A percentile compares a stretch with the other conserved stretches of the same genome.
phyloP scores from a whole-genome alignment of 2,329 filamentous ascomycete species.

The Coniochaeta sp. region DNA sequence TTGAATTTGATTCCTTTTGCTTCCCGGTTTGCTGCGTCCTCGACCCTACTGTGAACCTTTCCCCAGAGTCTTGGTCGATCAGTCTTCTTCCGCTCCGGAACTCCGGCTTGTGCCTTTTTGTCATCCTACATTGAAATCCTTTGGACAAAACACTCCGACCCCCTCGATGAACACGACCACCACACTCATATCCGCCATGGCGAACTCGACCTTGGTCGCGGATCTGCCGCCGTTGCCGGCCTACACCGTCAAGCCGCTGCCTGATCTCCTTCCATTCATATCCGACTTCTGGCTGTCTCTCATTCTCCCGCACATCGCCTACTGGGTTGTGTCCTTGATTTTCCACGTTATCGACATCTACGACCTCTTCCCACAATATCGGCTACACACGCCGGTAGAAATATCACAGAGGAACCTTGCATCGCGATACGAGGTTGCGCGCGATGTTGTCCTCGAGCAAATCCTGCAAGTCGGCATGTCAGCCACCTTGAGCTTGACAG shows the following conservation, averaged over 20 bases:
- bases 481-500: constrained; percentile 59
- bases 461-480: constrained; percentile 75
- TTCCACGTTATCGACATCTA: constrained; percentile 84
- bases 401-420: constrained; percentile 82
- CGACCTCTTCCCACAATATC: constrained; percentile 84
- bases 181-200: constrained; percentile 25
- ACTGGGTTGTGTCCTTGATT: constrained; percentile 79
- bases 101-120: background rate
- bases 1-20: background rate
- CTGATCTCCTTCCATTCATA: constrained; percentile 67
- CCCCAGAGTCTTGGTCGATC: background rate
- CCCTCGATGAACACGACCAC: background rate
- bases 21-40: background rate
- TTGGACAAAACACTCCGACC: background rate
- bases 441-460: constrained; percentile 89
- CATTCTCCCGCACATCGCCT: constrained; percentile 69
- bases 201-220: constrained; percentile 46
- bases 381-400: constrained; percentile 90
- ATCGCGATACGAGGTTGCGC: constrained; percentile 73
- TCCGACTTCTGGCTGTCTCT: constrained; percentile 76
- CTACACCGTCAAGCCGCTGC: constrained; percentile 65
- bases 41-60: background rate
- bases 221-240: constrained; percentile 77
- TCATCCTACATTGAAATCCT: background rate
- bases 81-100: background rate